Evolutionary conservation across 306 rosid species (phyloP), one percentile per base, ranked within the genome.

Genomic region (Rosa rugosa): DNA sequence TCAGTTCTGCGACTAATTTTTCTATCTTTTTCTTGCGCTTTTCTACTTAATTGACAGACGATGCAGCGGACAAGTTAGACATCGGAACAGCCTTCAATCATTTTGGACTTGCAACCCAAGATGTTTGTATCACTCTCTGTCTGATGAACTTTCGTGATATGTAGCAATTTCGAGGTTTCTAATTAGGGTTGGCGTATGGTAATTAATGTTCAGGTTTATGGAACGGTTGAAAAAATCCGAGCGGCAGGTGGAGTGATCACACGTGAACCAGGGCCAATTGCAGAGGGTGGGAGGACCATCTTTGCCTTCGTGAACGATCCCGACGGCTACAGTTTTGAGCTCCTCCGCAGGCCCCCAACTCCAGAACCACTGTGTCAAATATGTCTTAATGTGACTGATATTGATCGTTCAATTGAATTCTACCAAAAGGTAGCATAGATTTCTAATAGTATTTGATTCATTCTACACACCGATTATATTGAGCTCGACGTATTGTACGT

Each of bases 31-130:
- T 36, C n/a, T 23, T 62, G 40, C 36, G 4, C 18, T 12, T 27
- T 25, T 14, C 1, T 11, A 31, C 68, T 38, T 73, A 13, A 23
- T 75, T 5, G 56, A 16, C 78, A 75, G 78, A 75, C n/a, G 46
- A 60, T 6, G 44, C 71, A 59, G 25, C 0, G 7, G 78, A 75
- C 27, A 44, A 44, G 59, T 63, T 75, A 44, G 91, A 89, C 69
- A 84, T 91, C 77, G 96, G 96, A 80, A 83, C 91, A 77, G 93
- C 90, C 50, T 91, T 91, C 71, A 85, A 91, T 53, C 93, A 91
- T 80, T 89, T 91, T 71, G 96, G 88, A 23, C 80, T 91, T 44
- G 70, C 89, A 74, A 87, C 92, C 56, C 86, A 41, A 66, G 80
- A 77, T 53, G 80, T 67, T 12, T 1, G 79, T 25, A 17, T 75